Conservation (phyloP, 306 rosid species). For the Echinosophora koreensis region DNA sequence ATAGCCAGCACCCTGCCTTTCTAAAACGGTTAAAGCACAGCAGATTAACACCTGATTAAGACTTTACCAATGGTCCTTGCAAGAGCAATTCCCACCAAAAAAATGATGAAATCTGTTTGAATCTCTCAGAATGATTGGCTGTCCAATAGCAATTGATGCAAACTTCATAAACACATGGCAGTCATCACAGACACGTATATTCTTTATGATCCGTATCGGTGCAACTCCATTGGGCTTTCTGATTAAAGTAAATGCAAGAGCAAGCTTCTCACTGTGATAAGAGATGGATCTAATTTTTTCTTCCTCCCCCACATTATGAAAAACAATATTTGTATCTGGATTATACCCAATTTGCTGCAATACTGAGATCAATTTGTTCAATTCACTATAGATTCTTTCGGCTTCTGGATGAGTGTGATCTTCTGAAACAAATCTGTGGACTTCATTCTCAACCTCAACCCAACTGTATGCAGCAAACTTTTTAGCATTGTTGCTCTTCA, state of each 20-base stretch:
- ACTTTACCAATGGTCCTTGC: slow-evolving; percentile 61
- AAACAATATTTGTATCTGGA: slow-evolving; percentile 55
- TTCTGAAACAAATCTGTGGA: slow-evolving; percentile 59
- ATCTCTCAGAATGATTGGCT: slow-evolving; percentile 58
- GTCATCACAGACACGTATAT: slow-evolving; percentile 60
- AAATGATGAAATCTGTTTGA: slow-evolving; percentile 65
- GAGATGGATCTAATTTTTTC: slow-evolving; percentile 62
- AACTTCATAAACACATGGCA: slow-evolving; percentile 63
- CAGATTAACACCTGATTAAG: slow-evolving; percentile 30
- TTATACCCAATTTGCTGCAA: slow-evolving; percentile 56
- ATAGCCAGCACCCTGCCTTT: slow-evolving; percentile 28
- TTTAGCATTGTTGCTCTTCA: slow-evolving; percentile 54
- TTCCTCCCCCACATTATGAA: slow-evolving; percentile 61
- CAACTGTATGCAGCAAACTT: slow-evolving; percentile 63
- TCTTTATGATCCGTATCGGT: slow-evolving; percentile 62
- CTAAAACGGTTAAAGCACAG: slow-evolving; percentile 23
- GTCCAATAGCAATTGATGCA: slow-evolving; percentile 47
- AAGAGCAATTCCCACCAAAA: slow-evolving; percentile 57
- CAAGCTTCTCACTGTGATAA: slow-evolving; percentile 66
- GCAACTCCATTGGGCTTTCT: slow-evolving; percentile 51
- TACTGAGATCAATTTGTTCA: slow-evolving; percentile 44
- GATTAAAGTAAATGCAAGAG: slow-evolving; percentile 58
- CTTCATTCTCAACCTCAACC: slow-evolving; percentile 55
- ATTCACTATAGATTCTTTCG: slow-evolving; percentile 47
- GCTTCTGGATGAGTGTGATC: slow-evolving; percentile 54